phyloP scores from a whole-genome alignment of 73 alveolate species.

The Stentor coeruleus region DNA sequence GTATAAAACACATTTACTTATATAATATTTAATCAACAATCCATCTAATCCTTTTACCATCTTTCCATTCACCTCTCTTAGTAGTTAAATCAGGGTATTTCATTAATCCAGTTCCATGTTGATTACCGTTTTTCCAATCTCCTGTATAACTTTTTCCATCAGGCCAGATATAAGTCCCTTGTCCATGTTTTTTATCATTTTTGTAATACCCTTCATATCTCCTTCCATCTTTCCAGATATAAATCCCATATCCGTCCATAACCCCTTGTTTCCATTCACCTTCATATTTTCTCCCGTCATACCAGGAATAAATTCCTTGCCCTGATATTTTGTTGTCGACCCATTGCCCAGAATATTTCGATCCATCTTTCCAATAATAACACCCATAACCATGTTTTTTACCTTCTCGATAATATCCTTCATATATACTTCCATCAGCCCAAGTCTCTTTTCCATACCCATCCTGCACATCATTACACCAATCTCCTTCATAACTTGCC shows the following conservation, averaged over 20 bases:
- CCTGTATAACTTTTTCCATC: neutral
- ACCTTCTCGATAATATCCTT: constrained; percentile 38
- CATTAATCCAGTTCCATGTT: constrained; percentile 11
- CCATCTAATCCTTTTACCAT: too few relatives aligned
- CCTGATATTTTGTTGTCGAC: constrained; percentile 33
- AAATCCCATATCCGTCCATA: constrained; percentile 55
- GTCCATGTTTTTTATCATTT: too few relatives aligned
- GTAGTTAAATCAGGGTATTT: neutral
- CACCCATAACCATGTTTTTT: constrained; percentile 39
- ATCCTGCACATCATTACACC: constrained; percentile 42
- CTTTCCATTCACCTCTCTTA: neutral
- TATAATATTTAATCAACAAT: too few relatives aligned
- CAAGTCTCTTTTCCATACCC: constrained; percentile 41
- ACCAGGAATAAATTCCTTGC: constrained; percentile 36
- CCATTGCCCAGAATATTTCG: constrained; percentile 44
- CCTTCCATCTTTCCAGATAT: constrained; percentile 42
- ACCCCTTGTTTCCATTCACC: constrained; percentile 55
- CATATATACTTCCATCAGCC: constrained; percentile 42
- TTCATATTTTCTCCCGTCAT: constrained; percentile 45
- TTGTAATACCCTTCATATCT: too few relatives aligned
- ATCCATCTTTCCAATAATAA: constrained; percentile 48
- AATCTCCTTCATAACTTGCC: constrained; percentile 39
- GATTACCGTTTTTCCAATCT: too few relatives aligned
- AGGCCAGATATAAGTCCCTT: too few relatives aligned
- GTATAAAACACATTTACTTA: too few relatives aligned